phyloP scores from a whole-genome alignment of 2,329 filamentous ascomycete species.

The Fusarium euwallaceae region DNA sequence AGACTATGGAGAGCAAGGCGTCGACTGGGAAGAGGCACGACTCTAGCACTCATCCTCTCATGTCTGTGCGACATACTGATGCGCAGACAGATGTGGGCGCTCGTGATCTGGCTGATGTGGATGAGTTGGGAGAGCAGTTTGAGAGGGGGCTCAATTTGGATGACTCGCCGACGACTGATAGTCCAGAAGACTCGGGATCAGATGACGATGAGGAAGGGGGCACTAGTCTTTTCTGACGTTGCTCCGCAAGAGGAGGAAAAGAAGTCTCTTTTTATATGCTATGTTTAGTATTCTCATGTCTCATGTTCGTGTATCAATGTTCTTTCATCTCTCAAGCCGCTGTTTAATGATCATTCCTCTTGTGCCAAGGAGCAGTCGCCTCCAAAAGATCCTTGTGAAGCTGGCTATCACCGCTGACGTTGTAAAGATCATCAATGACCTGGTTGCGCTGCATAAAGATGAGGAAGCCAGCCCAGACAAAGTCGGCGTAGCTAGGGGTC shows the following conservation, averaged over 20 bases:
- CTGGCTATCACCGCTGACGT: conserved; percentile 53
- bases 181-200: conserved; percentile 6
- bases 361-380: conserved; percentile 56
- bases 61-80: conserved; percentile 24
- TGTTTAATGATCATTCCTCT: conserved; percentile 54
- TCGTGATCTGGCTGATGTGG: conserved; percentile 22
- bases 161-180: conserved; percentile 1
- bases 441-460: conserved; percentile 56
- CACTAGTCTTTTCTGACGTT: neutral
- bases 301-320: neutral
- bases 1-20: conserved; percentile 46
- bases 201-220: conserved; percentile 40
- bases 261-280: neutral
- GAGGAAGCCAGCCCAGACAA: conserved; percentile 66
- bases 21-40: conserved; percentile 48
- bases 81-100: conserved; percentile 13
- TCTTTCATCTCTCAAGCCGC: neutral
- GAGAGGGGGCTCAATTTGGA: conserved; percentile 16
- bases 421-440: conserved; percentile 52
- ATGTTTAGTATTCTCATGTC: neutral
- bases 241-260: neutral
- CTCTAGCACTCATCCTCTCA: conserved; percentile 46
- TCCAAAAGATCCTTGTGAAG: conserved; percentile 57
- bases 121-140: conserved; percentile 32
- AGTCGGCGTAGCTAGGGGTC: conserved; percentile 68